Evolutionary conservation across 352 stramenopile species (phyloP).

Genomic region (Phytopythium ostracodes): DNA sequence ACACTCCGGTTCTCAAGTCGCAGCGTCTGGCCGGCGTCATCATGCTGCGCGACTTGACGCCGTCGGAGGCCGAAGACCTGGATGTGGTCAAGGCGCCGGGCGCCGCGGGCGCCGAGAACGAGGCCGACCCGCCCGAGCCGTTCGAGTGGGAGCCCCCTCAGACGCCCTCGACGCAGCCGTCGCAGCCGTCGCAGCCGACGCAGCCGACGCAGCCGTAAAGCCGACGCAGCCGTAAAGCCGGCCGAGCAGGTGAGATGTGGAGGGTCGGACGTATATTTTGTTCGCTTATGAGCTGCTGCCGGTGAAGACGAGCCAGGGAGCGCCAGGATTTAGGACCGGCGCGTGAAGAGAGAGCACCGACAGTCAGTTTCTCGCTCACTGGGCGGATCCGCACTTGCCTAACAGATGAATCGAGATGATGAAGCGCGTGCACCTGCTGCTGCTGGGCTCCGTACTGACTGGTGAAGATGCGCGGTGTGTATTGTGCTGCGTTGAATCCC

Average conservation of each 20-base stretch:
- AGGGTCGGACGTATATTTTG: slow-evolving; percentile 1
- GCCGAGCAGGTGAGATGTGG: background rate
- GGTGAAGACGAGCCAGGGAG: background rate
- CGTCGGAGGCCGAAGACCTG: slow-evolving; percentile 92
- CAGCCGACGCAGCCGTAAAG: slow-evolving; percentile 4
- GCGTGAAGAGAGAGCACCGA: background rate
- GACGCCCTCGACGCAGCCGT: slow-evolving; percentile 15
- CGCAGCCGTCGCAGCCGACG: too few species aligned
- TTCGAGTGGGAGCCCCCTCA: slow-evolving; percentile 95
- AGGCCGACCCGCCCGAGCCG: slow-evolving; percentile 92
- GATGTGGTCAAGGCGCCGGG: slow-evolving; percentile 91
- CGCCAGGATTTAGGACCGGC: background rate
- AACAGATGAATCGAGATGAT: background rate
- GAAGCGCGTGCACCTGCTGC: slow-evolving; percentile 2
- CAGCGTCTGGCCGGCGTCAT: slow-evolving; percentile 90
- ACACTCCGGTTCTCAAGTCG: slow-evolving; percentile 76
- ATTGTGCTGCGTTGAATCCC: background rate
- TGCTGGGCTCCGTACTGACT: background rate
- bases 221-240: slow-evolving; percentile 2
- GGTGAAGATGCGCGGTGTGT: background rate
- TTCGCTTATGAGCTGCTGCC: background rate
- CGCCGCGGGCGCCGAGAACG: slow-evolving; percentile 88
- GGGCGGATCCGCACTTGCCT: background rate
- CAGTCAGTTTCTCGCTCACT: background rate
- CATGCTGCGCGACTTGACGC: slow-evolving; percentile 94